Evolutionary conservation across 345 rosid genomes (phyloP), one percentile per base, ranked within the genome.

Genomic region (Ailanthus altissimus): DNA sequence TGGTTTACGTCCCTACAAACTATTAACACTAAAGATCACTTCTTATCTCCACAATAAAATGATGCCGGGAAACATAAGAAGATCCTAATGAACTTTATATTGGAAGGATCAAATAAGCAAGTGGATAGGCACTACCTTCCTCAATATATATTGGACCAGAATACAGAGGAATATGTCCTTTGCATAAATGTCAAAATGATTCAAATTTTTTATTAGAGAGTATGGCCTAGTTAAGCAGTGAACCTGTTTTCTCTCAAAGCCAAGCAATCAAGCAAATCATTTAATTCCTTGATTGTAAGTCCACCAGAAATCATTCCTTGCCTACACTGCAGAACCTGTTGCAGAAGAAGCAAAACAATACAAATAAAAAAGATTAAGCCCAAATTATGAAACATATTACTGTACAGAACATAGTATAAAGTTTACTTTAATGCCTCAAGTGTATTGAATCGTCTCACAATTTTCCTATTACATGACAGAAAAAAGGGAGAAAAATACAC

Each of bases 241-340:
- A 32, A 82, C 99, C 98, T 91, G 84, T 78, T 91, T 75, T 95
- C 99, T 82, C 89, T 82, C 0, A 89, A 87, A 81, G 98, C 95
- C 81, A 95, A 80, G 38, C 86, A 84, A 87, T 91, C 97, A 74
- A 95, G 96, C 88, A 90, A 86, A 46, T 85, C 90, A 80, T 95
- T 93, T 74, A 95, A 80, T 69, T 89, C 98, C 86, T 83, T 89
- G 43, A 95, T 85, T 20, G 88, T 88, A 56, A 91, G 81, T 16
- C 91, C 98, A 57, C 93, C 93, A 0, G 98, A 91, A 32, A 88
- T 81, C 88, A 85, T 86, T 71, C 97, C 97, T 83, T 95, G 99
- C 86, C 94, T 89, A 9, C 88, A 85, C 61, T 93, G 95, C 66
- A 93, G 77, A 11, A 93, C 93, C 97, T 93, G 25, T 42, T 40